These are phyloP conservation scores for Recurvomyces mirabilis DNA, from an alignment of 495 filamentous ascomycete genomes.

Conservation along the genomic window DNA sequence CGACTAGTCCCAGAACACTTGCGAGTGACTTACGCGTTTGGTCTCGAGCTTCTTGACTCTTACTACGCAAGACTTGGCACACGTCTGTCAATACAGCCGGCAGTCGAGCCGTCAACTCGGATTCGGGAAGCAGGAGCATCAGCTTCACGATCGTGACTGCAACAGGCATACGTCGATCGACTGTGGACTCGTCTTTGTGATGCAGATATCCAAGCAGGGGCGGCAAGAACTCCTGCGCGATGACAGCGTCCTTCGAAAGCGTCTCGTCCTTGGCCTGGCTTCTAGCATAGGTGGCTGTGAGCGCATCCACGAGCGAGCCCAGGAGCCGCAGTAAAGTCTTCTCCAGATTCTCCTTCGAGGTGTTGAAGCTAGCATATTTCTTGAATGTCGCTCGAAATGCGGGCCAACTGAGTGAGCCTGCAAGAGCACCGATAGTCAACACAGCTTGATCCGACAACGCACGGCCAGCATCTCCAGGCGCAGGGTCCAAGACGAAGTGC, in stretches of 20 bases:
- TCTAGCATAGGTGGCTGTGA: constrained; percentile 27
- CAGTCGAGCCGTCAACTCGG: constrained; percentile 58
- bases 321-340: constrained; percentile 77
- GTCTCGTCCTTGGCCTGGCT: constrained; percentile 17
- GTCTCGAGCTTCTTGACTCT: constrained; percentile 77
- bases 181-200: constrained; percentile 83
- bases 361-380: constrained; percentile 67
- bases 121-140: constrained; percentile 62
- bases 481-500: constrained; percentile 77
- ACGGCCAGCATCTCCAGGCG: constrained; percentile 65
- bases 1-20: constrained; percentile 67
- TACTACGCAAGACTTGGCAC: constrained; percentile 81
- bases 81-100: constrained; percentile 81
- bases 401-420: constrained; percentile 74
- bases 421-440: constrained; percentile 58
- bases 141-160: constrained; percentile 79
- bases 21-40: constrained; percentile 79
- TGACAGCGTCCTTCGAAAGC: not conserved
- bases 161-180: constrained; percentile 81
- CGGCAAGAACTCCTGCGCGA: constrained; percentile 40
- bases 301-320: constrained; percentile 64
- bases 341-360: constrained; percentile 72
- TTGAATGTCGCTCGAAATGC: constrained; percentile 75
- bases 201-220: constrained; percentile 70
- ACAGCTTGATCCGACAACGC: constrained; percentile 77